Conservation (phyloP, 73 alveolate species). For the Halteria grandinella region DNA sequence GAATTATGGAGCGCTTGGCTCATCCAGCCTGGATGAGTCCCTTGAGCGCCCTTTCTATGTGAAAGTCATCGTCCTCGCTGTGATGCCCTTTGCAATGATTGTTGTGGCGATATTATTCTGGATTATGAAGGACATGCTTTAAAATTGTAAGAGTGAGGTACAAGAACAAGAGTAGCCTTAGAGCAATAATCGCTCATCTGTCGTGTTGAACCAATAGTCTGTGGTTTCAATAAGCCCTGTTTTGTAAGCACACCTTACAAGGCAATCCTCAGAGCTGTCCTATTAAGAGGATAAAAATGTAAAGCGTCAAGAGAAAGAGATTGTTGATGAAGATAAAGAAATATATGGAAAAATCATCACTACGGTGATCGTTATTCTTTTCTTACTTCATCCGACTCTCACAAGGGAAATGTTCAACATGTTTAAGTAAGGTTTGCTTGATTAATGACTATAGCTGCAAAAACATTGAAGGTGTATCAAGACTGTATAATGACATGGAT, state of each 20-base stretch:
- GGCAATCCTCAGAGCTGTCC: no score
- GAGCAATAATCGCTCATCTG: no score
- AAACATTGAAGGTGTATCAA: not conserved
- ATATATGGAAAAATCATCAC: not conserved
- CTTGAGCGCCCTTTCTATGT: not conserved
- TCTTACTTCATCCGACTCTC: constrained; percentile 12
- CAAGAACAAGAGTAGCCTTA: no score
- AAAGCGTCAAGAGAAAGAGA: no score
- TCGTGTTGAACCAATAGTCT: no score
- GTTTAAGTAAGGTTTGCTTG: no score
- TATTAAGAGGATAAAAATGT: no score
- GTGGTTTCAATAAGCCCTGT: no score
- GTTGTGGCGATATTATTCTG: not conserved
- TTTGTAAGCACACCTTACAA: no score
- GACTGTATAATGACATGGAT: not conserved
- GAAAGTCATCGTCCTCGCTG: not conserved
- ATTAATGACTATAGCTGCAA: no score
- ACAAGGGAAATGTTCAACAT: not conserved
- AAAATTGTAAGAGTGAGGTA: no score
- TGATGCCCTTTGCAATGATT: not conserved
- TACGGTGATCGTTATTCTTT: not conserved
- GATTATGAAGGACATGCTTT: not conserved
- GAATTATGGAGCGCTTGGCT: not conserved
- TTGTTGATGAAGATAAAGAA: no score
- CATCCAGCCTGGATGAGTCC: not conserved